Evolutionary conservation across 192 early-diverging fungal genomes (phyloP).

Genomic region (Coemansia sp.): DNA sequence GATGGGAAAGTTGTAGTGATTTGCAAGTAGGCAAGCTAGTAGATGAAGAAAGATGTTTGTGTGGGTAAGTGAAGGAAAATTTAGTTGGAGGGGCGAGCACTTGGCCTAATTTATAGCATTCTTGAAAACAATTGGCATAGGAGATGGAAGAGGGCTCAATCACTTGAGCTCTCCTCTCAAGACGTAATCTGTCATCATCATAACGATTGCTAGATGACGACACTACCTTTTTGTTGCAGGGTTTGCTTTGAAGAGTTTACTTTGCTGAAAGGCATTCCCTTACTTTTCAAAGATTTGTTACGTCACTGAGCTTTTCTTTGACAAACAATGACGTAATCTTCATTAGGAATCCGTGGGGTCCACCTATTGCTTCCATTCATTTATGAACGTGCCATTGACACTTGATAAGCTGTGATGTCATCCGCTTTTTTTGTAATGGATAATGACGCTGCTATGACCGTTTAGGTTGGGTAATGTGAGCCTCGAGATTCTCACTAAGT

Average conservation of each 20-base stretch:
- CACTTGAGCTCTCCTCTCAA: background rate
- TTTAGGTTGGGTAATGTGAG: background rate
- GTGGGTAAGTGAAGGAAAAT: background rate
- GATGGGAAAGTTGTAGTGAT: background rate
- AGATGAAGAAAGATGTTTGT: background rate
- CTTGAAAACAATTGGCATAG: background rate
- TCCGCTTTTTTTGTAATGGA: background rate
- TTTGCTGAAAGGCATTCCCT: background rate
- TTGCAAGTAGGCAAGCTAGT: background rate
- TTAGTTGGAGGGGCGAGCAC: background rate
- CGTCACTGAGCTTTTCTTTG: background rate
- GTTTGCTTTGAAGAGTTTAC: background rate
- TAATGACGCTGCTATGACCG: background rate
- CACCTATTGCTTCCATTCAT: background rate
- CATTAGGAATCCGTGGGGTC: background rate
- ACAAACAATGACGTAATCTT: background rate
- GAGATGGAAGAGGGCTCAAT: background rate
- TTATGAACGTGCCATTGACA: background rate
- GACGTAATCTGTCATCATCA: background rate
- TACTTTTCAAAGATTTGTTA: background rate
- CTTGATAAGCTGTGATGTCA: background rate
- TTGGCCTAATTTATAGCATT: background rate
- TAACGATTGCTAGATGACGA: background rate
- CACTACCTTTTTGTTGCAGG: background rate
- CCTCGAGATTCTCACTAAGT: no score